phyloP scores from a whole-genome alignment of 2,329 filamentous ascomycete species.

The Whalleya microplaca region DNA sequence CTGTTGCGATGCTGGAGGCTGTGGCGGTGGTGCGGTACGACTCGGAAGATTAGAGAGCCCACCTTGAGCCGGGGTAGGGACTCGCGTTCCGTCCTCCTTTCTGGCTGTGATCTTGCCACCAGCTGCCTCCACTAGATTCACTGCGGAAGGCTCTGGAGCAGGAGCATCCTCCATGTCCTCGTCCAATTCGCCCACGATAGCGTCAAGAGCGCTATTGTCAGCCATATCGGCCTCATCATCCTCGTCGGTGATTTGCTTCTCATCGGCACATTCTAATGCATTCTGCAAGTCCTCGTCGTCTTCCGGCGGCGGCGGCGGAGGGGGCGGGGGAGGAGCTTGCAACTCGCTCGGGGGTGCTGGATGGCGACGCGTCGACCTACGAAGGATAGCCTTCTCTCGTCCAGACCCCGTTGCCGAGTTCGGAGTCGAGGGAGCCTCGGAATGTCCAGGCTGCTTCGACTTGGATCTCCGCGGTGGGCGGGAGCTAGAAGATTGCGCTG shows the following conservation, averaged over 20 bases:
- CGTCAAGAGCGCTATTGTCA: slow-evolving; percentile 72
- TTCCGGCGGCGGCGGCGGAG: slow-evolving; percentile 57
- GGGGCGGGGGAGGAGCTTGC: slow-evolving; percentile 54
- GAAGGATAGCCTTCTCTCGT: slow-evolving; percentile 61
- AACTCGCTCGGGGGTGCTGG: slow-evolving; percentile 53
- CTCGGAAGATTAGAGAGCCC: slow-evolving; percentile 42
- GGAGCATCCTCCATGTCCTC: slow-evolving; percentile 76
- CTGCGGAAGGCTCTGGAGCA: slow-evolving; percentile 81
- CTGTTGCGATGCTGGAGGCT: slow-evolving; percentile 45
- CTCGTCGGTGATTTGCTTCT: slow-evolving; percentile 78
- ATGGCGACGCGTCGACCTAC: slow-evolving; percentile 67
- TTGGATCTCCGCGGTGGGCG: slow-evolving; percentile 51
- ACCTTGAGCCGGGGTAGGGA: slow-evolving; percentile 77
- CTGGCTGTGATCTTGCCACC: slow-evolving; percentile 87
- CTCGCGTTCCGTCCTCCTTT: slow-evolving; percentile 86
- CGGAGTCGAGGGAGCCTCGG: slow-evolving; percentile 46
- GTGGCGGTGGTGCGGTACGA: slow-evolving; percentile 43
- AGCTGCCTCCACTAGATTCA: slow-evolving; percentile 87
- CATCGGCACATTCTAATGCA: slow-evolving; percentile 89
- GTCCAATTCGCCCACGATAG: slow-evolving; percentile 88
- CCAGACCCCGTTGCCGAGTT: slow-evolving; percentile 52
- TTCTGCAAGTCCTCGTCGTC: slow-evolving; percentile 67
- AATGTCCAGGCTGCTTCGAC: slow-evolving; percentile 47
- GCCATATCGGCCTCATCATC: slow-evolving; percentile 65
- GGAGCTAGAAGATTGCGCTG: slow-evolving; percentile 47